Percentiles rank a stretch among this genome's conserved stretches.
phyloP scores from a whole-genome alignment of 768 basidiomycete genomes.

The Rhodosporidiobolus sp. region DNA sequence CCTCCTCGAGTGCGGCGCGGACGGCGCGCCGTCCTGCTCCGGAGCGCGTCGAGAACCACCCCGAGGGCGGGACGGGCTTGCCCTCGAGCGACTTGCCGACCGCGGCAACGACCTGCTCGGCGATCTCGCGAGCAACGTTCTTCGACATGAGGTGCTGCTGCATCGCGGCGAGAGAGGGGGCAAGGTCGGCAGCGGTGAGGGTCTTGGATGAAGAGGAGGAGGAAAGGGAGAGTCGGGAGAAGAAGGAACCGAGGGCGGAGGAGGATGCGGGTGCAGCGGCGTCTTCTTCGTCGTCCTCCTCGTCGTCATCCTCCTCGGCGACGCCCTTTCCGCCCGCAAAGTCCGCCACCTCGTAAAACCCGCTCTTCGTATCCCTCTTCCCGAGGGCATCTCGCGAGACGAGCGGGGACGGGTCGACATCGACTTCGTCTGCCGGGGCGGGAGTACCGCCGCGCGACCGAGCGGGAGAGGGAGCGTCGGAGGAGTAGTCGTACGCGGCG shows the following conservation, averaged over 20 bases:
- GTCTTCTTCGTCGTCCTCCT: conserved; percentile 19
- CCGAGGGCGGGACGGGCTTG: conserved; percentile 56
- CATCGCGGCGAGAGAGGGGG: conserved; percentile 87
- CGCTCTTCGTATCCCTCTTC: conserved; percentile 62
- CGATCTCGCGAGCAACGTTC: conserved; percentile 94
- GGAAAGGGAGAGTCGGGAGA: conserved; percentile 36
- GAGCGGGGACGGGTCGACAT: conserved; percentile 17
- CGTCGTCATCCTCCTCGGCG: conserved; percentile 54
- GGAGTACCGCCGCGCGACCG: conserved; percentile 33
- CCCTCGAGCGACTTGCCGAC: conserved; percentile 88
- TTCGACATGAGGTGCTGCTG: conserved; percentile 98
- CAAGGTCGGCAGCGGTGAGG: conserved; percentile 74
- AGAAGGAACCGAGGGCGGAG: conserved; percentile 28
- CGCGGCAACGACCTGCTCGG: conserved; percentile 88
- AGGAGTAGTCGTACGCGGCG: conserved; percentile 85
- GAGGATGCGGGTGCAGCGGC: neutral
- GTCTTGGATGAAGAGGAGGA: conserved; percentile 57
- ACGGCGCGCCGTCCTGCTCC: conserved; percentile 50
- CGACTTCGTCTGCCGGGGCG: neutral
- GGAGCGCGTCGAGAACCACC: conserved; percentile 62
- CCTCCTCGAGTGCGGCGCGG: conserved; percentile 72
- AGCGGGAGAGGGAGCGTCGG: conserved; percentile 53
- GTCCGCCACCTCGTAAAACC: conserved; percentile 70
- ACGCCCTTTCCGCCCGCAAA: conserved; percentile 64
- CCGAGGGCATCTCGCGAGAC: conserved; percentile 61